Conservation (phyloP, 1,284 basidiomycete species). For the Marasmius sp. region DNA sequence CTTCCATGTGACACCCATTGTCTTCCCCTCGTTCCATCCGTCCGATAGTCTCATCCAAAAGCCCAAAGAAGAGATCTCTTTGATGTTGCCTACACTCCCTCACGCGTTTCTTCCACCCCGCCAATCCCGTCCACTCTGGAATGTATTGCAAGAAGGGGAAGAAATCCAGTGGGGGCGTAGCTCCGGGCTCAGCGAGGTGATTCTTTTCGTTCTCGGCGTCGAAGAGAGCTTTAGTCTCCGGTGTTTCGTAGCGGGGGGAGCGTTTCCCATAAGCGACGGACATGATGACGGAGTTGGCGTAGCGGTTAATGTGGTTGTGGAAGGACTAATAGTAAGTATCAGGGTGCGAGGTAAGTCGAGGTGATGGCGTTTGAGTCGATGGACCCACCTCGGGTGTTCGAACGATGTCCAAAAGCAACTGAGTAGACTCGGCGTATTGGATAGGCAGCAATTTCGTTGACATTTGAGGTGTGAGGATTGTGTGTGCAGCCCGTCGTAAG, state of each 20-base stretch:
- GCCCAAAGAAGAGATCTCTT: conserved; percentile 11
- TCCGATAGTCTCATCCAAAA: conserved; percentile 9
- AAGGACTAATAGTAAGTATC: too few species aligned
- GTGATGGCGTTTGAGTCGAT: neutral
- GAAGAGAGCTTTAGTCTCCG: conserved; percentile 24
- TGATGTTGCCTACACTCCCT: conserved; percentile 22
- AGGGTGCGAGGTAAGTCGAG: neutral
- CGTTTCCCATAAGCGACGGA: conserved; percentile 31
- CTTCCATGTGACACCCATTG: conserved; percentile 14
- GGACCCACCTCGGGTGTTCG: conserved; percentile 23
- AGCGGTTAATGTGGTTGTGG: conserved; percentile 25
- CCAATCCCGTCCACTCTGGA: conserved; percentile 25
- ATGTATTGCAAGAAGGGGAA: conserved; percentile 33
- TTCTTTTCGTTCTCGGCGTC: conserved; percentile 25
- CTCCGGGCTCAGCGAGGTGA: conserved; percentile 26
- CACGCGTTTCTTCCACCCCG: conserved; percentile 29
- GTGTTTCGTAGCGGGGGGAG: conserved; percentile 23
- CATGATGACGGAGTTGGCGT: conserved; percentile 27
- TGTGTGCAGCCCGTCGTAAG: conserved; percentile 24
- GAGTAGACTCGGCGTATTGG: conserved; percentile 27
- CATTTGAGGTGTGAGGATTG: conserved; percentile 27
- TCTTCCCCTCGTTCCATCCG: conserved; percentile 5
- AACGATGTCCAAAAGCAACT: conserved; percentile 31
- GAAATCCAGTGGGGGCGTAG: conserved; percentile 32
- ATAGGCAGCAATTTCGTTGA: conserved; percentile 25